Evolutionary conservation across 2,329 filamentous ascomycete genomes (phyloP).

Genomic region (Nemania diffusa): DNA sequence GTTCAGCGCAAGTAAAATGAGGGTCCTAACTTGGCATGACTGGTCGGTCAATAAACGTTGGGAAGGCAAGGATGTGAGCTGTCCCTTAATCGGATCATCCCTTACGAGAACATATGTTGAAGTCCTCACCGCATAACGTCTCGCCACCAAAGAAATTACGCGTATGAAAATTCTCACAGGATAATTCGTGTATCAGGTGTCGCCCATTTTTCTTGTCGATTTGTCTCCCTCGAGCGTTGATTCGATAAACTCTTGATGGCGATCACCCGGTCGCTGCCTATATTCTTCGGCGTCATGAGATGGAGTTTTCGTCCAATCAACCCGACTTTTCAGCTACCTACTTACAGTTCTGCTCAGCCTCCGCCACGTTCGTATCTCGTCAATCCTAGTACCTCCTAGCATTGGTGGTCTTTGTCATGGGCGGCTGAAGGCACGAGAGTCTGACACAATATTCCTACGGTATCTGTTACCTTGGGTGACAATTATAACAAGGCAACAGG

Average conservation of each 20-base stretch:
- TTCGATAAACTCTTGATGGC: not conserved
- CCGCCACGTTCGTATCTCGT: not conserved
- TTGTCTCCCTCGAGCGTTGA: not conserved
- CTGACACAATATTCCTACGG: not conserved
- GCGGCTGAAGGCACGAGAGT: not conserved
- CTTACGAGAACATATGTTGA: not conserved
- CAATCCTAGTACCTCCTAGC: not conserved
- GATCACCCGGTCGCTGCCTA: not conserved
- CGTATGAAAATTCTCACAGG: not conserved
- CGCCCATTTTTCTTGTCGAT: not conserved
- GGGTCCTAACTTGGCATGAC: not conserved
- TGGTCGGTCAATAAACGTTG: not conserved
- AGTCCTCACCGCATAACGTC: conserved; percentile 13
- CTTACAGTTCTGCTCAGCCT: not conserved
- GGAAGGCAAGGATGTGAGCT: not conserved
- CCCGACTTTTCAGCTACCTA: not conserved
- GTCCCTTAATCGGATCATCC: not conserved
- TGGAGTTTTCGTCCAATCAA: conserved; percentile 5
- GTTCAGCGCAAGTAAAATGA: not conserved
- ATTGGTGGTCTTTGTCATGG: not conserved
- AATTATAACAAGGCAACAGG: conserved; percentile 12
- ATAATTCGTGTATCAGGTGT: not conserved
- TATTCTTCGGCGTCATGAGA: conserved; percentile 4
- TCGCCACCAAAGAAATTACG: conserved; percentile 3
- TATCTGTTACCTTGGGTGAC: not conserved